These are phyloP conservation scores for Straminergon stramineum DNA, from an alignment of 225 moss, liverwort and hornwort genomes.

Conservation along the genomic window DNA sequence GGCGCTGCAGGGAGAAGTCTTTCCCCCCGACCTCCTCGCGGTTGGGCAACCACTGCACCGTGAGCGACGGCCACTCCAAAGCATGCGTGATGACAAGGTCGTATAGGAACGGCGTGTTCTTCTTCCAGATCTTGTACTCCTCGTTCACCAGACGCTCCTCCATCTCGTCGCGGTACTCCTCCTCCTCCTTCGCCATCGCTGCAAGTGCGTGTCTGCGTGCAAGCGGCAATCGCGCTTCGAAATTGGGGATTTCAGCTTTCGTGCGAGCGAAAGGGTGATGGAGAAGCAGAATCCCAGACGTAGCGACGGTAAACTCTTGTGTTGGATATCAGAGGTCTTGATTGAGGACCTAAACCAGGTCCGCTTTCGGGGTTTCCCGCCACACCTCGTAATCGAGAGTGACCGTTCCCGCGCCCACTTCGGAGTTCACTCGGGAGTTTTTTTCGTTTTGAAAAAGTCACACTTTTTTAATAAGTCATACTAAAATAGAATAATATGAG, in stretches of 20 bases:
- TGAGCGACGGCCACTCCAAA: conserved; percentile 81
- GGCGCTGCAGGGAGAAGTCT: conserved; percentile 65
- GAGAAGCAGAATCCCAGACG: accelerated
- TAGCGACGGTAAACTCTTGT: not conserved
- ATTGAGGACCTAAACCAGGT: not conserved
- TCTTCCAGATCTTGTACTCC: conserved; percentile 93
- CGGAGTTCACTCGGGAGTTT: not conserved
- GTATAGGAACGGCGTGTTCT: conserved; percentile 78
- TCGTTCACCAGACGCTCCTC: conserved; percentile 90
- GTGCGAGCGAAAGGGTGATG: not conserved
- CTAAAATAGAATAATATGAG: not conserved
- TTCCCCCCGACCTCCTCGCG: conserved; percentile 44
- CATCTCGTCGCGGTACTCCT: conserved; percentile 78
- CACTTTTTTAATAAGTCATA: not conserved
- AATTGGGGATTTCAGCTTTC: not conserved
- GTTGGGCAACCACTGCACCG: conserved; percentile 70
- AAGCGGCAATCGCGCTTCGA: not conserved
- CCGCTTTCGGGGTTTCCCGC: conserved; percentile 3
- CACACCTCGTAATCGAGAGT: not conserved
- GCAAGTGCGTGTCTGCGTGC: not conserved
- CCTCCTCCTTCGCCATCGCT: conserved; percentile 73
- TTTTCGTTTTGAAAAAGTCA: not conserved
- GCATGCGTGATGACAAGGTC: conserved; percentile 88
- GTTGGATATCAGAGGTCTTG: not conserved
- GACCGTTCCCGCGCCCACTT: conserved; percentile 17